Base-by-base conservation (phyloP, 257 asterid genomes). In the Schizonepeta tenuifolia region DNA sequence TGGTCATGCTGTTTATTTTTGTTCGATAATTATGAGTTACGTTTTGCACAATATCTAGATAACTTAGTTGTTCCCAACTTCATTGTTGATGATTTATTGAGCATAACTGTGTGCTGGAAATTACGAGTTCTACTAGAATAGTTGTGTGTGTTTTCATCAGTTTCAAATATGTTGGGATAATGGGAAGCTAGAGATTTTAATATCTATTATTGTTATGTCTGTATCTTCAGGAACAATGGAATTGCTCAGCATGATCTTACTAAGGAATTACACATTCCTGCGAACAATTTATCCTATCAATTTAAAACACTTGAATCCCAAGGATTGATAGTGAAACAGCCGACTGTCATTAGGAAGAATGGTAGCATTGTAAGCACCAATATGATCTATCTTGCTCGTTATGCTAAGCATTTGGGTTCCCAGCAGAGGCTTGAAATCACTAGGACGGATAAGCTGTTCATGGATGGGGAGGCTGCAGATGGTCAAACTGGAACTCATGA, bases 341-440 rank as follows among this genome's bases (percentile, higher is more conserved):
- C 96, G 14, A 85, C 95, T 72, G 80, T 94, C 66, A 84, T 94
- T 17, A 78, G 85, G 84, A 88, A 78, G 69, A 91, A 88, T 65
- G 83, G 71, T 80, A 78, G 85, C 26, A 63, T 70, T 58, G 90
- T 89, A 61, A 0, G 83, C 59, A 94, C 97, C 75, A 94, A 94
- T 79, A 91, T 91, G 96, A 83, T 94, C 72, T 84, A 86, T 77
- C 83, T 94, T 47, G 77, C 78, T 64, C 99, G 97, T 76, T 91
- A 85, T 66, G 96, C 88, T 46, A 86, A 88, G 88, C 92, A 88
- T 81, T 80, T 94, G 82, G 91, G 97, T 69, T 65, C 79, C 71
- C 96, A 89, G 71, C 90, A 89, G 82, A 94, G 95, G 83, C 89
- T 94, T 79, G 99, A 94, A 82, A 88, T 94, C 65, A 79, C 78